These are phyloP conservation scores for Blastocystis hominis DNA, from an alignment of 352 stramenopile species.

Conservation along the genomic window DNA sequence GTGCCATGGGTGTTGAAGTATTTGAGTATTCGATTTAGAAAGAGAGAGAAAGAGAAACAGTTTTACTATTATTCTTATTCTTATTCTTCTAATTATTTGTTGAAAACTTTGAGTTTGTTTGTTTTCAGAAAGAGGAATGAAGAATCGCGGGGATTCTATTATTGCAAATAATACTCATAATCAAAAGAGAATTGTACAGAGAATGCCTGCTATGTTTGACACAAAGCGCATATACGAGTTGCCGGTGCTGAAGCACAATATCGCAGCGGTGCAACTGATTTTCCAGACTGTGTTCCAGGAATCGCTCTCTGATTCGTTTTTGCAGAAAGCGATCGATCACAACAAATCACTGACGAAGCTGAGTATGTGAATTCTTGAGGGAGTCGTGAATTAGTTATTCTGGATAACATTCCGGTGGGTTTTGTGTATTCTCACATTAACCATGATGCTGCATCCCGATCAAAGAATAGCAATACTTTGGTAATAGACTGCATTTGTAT, in stretches of 20 bases:
- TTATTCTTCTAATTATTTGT: background rate
- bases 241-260: slow-evolving; percentile 27
- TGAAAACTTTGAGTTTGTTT: background rate
- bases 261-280: slow-evolving; percentile 1
- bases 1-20: slow-evolving; percentile 42
- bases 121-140: background rate
- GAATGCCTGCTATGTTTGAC: slow-evolving; percentile 17
- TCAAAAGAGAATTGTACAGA: background rate
- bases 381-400: slow-evolving; percentile 8
- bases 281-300: background rate
- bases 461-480: background rate
- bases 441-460: background rate
- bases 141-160: background rate
- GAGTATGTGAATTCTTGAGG: background rate
- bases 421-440: slow-evolving; percentile 45
- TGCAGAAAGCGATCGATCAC: slow-evolving; percentile 3
- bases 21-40: slow-evolving; percentile 49
- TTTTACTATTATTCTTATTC: too few species aligned
- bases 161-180: background rate
- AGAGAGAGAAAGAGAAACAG: too few species aligned
- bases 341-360: slow-evolving; percentile 15
- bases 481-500: slow-evolving; percentile 40
- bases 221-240: slow-evolving; percentile 48
- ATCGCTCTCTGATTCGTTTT: slow-evolving; percentile 1
- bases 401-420: slow-evolving; percentile 51